Conservation (phyloP, 129 eudicot genomes). For the Artemisia annua region DNA sequence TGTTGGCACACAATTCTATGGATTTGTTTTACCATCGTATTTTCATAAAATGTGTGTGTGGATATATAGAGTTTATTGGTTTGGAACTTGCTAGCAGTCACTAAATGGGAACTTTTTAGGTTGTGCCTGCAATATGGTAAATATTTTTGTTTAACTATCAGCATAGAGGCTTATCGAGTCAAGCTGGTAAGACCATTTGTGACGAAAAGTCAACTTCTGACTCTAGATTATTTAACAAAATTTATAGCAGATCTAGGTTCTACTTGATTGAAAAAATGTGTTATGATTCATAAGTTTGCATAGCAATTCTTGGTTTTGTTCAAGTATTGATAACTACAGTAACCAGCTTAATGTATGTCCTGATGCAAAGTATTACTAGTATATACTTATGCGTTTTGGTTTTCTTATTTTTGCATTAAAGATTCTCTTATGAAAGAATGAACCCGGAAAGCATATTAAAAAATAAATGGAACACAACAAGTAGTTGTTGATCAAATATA, state of each 20-base stretch:
- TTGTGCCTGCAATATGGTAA: background rate
- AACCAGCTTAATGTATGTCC: background rate
- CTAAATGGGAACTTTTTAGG: background rate
- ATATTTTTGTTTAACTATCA: constrained; percentile 6
- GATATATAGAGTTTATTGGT: constrained; percentile 3
- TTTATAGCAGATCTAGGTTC: background rate
- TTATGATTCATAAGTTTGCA: constrained; percentile 14
- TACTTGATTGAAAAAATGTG: background rate
- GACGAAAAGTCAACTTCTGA: background rate
- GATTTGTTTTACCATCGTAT: background rate
- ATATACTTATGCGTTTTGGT: background rate
- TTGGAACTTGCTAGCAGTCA: constrained; percentile 9
- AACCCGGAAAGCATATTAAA: background rate
- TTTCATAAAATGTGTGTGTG: background rate
- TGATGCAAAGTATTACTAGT: background rate
- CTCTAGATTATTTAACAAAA: background rate
- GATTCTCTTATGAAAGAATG: background rate
- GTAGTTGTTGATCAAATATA: constrained; percentile 13
- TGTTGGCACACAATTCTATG: background rate
- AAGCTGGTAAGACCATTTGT: background rate
- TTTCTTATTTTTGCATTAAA: background rate
- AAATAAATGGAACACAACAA: background rate
- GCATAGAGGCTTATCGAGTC: background rate
- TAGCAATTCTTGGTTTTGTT: constrained; percentile 15
- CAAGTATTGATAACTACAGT: background rate